Conservation (phyloP, 1,284 basidiomycete genomes). For the Jaminaea rosea region DNA sequence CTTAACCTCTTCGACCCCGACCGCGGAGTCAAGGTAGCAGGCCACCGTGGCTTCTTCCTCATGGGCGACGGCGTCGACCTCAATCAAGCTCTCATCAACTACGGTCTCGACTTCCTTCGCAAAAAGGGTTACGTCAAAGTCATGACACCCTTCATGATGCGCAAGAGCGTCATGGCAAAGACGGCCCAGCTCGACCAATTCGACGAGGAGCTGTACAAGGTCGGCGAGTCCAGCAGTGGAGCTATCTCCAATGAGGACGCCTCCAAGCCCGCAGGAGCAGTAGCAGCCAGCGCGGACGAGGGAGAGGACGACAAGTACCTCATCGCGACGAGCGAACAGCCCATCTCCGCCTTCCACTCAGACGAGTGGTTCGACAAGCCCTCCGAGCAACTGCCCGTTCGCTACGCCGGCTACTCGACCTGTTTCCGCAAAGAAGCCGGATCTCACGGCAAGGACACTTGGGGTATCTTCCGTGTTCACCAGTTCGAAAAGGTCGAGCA, state of each 20-base stretch:
- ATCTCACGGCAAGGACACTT: conserved; percentile 91
- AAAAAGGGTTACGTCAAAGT: conserved; percentile 80
- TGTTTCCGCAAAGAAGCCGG: conserved; percentile 99
- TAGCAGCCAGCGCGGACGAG: conserved; percentile 70
- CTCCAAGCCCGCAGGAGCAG: too few species aligned
- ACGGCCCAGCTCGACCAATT: conserved; percentile 96
- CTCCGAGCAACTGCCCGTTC: conserved; percentile 77
- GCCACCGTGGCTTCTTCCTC: conserved; percentile 92
- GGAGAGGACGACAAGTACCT: conserved; percentile 98
- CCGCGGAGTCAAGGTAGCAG: conserved; percentile 76
- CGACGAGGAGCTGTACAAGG: conserved; percentile 97
- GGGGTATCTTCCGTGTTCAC: conserved; percentile 99
- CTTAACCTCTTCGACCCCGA: conserved; percentile 94
- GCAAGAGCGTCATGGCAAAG: conserved; percentile 92
- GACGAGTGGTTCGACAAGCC: conserved; percentile 97
- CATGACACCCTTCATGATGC: conserved; percentile 97
- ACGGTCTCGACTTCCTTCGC: conserved; percentile 86
- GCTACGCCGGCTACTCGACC: conserved; percentile 66
- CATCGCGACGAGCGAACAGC: conserved; percentile 97
- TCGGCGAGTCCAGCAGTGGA: conserved; percentile 26
- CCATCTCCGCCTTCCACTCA: conserved; percentile 86
- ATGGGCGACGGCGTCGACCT: conserved; percentile 92
- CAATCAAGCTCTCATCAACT: conserved; percentile 90
- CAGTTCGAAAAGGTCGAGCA: conserved; percentile 98
- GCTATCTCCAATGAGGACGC: conserved; percentile 2